Evolutionary conservation across 139 green algal species (phyloP).

Genomic region (Ulvella scutata): DNA sequence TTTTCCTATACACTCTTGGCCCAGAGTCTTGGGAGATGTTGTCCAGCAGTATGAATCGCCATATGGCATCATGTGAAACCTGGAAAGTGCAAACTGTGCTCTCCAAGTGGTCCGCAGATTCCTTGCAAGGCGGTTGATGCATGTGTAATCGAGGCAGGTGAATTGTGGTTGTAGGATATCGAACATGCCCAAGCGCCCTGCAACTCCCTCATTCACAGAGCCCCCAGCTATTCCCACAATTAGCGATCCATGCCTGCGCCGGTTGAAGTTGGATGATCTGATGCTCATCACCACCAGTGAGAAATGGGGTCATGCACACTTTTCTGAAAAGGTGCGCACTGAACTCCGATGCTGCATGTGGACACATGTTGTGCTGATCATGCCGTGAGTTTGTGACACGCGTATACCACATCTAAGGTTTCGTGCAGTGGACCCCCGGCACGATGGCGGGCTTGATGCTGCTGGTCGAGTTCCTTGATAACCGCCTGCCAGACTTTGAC

Average conservation of each 20-base stretch:
- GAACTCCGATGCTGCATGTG: too few relatives aligned
- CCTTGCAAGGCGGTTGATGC: too few relatives aligned
- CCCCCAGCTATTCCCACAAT: background rate
- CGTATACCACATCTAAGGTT: too few relatives aligned
- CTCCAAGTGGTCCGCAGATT: too few relatives aligned
- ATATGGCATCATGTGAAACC: too few relatives aligned
- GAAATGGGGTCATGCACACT: background rate
- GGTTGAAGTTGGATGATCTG: background rate
- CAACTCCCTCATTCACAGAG: background rate
- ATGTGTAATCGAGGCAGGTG: background rate
- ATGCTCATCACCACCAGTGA: background rate
- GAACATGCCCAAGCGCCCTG: conserved; percentile 14
- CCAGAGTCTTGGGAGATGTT: too few relatives aligned
- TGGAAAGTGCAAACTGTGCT: too few relatives aligned
- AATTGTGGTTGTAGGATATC: background rate
- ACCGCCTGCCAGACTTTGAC: conserved; percentile 45
- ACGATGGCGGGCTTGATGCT: conserved; percentile 25
- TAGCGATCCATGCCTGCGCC: background rate
- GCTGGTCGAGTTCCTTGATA: conserved; percentile 50
- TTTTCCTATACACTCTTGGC: too few relatives aligned
- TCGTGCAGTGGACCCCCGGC: conserved; percentile 56
- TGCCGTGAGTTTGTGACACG: too few relatives aligned
- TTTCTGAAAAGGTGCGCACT: background rate
- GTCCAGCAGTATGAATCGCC: too few relatives aligned
- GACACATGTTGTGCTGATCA: too few relatives aligned